phyloP scores from a whole-genome alignment of 345 rosid species.

The Schrenkiella parvula region DNA sequence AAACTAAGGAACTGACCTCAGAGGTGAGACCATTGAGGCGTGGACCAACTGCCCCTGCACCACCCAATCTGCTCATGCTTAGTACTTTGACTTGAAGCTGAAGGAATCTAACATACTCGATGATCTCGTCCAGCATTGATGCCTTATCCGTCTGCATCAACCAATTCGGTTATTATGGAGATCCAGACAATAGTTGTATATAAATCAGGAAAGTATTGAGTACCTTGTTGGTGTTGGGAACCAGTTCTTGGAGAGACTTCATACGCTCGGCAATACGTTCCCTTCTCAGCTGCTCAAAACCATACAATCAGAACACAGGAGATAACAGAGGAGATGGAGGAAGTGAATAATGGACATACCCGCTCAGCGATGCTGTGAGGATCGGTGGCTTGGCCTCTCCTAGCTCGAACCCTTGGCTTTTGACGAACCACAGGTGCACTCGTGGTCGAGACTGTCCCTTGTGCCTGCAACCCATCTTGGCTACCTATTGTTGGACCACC shows the following conservation, averaged over 20 bases:
- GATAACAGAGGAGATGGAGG: not conserved
- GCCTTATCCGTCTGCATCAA: constrained; percentile 88
- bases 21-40: constrained; percentile 74
- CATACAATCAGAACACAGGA: not conserved
- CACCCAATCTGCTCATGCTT: constrained; percentile 95
- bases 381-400: constrained; percentile 99
- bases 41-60: constrained; percentile 82
- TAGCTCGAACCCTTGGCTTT: constrained; percentile 79
- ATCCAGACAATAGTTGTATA: not conserved
- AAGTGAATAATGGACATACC: constrained; percentile 33
- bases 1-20: constrained; percentile 45
- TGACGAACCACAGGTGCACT: constrained; percentile 58
- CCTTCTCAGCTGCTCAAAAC: constrained; percentile 64
- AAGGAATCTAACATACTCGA: constrained; percentile 96
- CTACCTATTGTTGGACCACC: constrained; percentile 37
- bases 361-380: constrained; percentile 98
- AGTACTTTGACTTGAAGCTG: constrained; percentile 99
- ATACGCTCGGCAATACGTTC: constrained; percentile 97
- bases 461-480: constrained; percentile 39
- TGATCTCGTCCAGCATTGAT: constrained; percentile 98
- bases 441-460: constrained; percentile 52
- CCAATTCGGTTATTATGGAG: not conserved
- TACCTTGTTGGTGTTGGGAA: constrained; percentile 66
- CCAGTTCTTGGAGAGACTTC: constrained; percentile 97
- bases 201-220: not conserved